These are phyloP conservation scores for Fusarium humuli DNA, from an alignment of 2,329 filamentous ascomycete genomes.

Conservation along the genomic window DNA sequence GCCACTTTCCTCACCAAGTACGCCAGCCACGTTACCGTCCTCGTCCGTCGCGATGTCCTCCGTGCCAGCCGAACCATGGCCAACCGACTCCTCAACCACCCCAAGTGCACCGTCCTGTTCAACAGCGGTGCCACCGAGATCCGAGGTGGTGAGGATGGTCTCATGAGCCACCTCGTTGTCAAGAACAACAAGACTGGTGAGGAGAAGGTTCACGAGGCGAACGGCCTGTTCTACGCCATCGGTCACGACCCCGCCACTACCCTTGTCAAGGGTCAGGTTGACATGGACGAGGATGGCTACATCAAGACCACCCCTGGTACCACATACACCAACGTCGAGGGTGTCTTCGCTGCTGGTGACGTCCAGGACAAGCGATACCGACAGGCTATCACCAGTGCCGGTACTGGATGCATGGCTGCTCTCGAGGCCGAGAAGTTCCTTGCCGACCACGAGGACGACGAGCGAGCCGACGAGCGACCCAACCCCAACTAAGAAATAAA, in stretches of 20 bases:
- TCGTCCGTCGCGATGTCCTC: slow-evolving; percentile 88
- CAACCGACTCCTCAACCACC: slow-evolving; percentile 80
- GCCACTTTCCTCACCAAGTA: slow-evolving; percentile 98
- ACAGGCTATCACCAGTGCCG: slow-evolving; percentile 97
- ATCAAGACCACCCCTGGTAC: slow-evolving; percentile 90
- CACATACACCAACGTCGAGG: slow-evolving; percentile 86
- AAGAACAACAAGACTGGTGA: slow-evolving; percentile 81
- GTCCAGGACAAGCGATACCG: slow-evolving; percentile 99
- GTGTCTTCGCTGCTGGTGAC: slow-evolving; percentile 96
- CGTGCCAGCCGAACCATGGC: slow-evolving; percentile 94
- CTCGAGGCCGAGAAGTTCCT: slow-evolving; percentile 96
- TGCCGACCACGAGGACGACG: slow-evolving; percentile 72
- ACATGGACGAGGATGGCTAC: slow-evolving; percentile 91
- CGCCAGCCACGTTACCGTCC: slow-evolving; percentile 91
- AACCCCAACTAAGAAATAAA: slow-evolving; percentile 27
- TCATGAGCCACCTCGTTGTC: slow-evolving; percentile 90
- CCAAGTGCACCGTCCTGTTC: slow-evolving; percentile 91
- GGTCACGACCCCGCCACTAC: slow-evolving; percentile 93
- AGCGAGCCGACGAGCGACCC: slow-evolving; percentile 27
- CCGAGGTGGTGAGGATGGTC: slow-evolving; percentile 82
- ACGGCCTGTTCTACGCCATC: slow-evolving; percentile 96
- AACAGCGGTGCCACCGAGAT: slow-evolving; percentile 86
- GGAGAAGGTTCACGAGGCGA: slow-evolving; percentile 87
- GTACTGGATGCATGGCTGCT: slow-evolving; percentile 93
- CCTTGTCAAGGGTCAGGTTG: slow-evolving; percentile 91